Evolutionary conservation across 2,329 filamentous ascomycete genomes (phyloP), one percentile per base, ranked within the genome.

Genomic region (Fusarium ambrosium): DNA sequence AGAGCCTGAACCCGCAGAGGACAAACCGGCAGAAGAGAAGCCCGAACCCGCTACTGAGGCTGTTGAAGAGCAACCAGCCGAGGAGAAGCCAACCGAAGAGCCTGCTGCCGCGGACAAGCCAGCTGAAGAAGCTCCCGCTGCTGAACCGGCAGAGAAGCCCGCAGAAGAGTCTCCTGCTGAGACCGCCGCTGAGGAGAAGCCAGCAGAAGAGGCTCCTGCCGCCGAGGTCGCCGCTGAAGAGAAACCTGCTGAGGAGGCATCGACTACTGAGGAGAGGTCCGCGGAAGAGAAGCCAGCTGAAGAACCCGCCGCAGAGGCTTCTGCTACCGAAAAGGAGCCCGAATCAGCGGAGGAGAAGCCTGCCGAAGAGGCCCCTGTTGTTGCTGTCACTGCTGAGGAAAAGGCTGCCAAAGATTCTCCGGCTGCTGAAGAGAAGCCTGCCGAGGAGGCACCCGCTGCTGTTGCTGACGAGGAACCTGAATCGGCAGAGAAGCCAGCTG

Each of bases 1-100:
- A 4, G 45, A 51, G 16, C 24, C 24, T 29, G 45, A 51, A 29
- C 18, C 45, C 2, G 45, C 16, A 7, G 45, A 51, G 22, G 43
- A 24, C 11, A 48, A 48, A 7, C 20, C 20, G 6, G 43, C 22
- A 14, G 43, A 48, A 20, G 43, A 45, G 22, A 20, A 11, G 10
- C n/a, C 41, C 22, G 41, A 43, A 43, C 45, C 16, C 2, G 24
- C 45, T 51, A 22, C 24, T 29, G 48, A 29, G 18, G 18, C 56
- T 29, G 68, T 56, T 32, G 63, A 69, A 8, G 67, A 69, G 9
- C 59, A 65, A 51, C 43, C 56, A 14, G 36, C 59, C 8, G 67
- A 64, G 22, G 66, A 72, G 11, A 61, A 64, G 24, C 63, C 59
- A 27, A 22, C 41, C 20, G 41, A 22, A 14, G 41, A 48, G 20